These are phyloP conservation scores for Neurospora africana DNA, from an alignment of 495 filamentous ascomycete genomes.

Conservation along the genomic window DNA sequence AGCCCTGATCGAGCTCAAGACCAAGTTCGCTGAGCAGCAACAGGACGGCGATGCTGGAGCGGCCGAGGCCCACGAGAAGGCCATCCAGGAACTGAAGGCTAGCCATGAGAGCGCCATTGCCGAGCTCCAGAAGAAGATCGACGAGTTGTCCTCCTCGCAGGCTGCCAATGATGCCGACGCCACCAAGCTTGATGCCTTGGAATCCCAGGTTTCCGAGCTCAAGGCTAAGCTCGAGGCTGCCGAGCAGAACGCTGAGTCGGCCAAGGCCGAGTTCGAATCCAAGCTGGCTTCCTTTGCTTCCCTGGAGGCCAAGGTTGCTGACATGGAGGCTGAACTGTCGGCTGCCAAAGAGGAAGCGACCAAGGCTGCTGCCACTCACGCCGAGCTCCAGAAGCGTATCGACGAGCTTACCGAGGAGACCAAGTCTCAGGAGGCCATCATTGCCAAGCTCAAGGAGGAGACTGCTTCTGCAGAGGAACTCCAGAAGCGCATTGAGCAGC, in stretches of 20 bases:
- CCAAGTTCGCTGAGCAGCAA: constrained; percentile 31
- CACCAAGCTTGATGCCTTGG: constrained; percentile 27
- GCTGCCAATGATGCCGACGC: constrained; percentile 16
- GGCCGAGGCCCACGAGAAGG: constrained; percentile 25
- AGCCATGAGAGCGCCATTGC: constrained; percentile 27
- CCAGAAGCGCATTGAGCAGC: constrained; percentile 28
- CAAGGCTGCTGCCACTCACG: constrained; percentile 24
- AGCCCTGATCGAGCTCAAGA: constrained; percentile 28
- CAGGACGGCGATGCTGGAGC: constrained; percentile 23
- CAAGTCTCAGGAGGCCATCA: constrained; percentile 31
- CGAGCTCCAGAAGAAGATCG: constrained; percentile 35
- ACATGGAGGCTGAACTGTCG: constrained; percentile 26
- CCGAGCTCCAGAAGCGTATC: constrained; percentile 31
- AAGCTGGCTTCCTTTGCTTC: constrained; percentile 22
- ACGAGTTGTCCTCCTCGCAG: constrained; percentile 28
- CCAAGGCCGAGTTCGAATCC: constrained; percentile 28
- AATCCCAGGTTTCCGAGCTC: constrained; percentile 33
- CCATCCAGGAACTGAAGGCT: constrained; percentile 30
- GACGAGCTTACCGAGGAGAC: constrained; percentile 29
- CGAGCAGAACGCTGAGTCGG: constrained; percentile 24
- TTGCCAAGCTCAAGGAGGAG: constrained; percentile 38
- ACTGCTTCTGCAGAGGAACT: constrained; percentile 29
- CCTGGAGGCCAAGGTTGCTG: constrained; percentile 26
- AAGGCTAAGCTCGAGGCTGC: constrained; percentile 25
- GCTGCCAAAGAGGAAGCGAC: constrained; percentile 29